Evolutionary conservation across 2,329 filamentous ascomycete species (phyloP).

Genomic region (Colletotrichum tropicale): DNA sequence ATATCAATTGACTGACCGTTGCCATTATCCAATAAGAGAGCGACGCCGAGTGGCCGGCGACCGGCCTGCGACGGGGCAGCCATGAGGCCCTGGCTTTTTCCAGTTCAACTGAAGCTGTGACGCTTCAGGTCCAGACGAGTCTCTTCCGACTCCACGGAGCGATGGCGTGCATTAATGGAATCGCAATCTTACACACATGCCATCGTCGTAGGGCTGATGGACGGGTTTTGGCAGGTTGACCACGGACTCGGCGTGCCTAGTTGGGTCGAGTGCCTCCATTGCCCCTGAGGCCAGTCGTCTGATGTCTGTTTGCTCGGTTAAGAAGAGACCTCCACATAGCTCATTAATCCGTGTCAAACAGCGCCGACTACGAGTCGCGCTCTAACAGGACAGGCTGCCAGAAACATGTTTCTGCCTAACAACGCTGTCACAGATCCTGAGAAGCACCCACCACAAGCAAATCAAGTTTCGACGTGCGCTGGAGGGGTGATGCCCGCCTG

Average conservation of each 20-base stretch:
- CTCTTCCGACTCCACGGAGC: background rate
- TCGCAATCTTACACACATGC: background rate
- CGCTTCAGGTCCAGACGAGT: background rate
- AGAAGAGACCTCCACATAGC: background rate
- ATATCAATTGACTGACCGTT: background rate
- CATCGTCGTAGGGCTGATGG: conserved; percentile 12
- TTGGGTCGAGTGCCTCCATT: background rate
- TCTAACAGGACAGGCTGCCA: background rate
- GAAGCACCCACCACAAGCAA: conserved; percentile 9
- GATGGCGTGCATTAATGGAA: conserved; percentile 14
- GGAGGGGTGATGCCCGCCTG: conserved; percentile 11
- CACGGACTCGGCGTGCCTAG: background rate
- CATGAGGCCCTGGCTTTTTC: background rate
- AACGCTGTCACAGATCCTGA: background rate
- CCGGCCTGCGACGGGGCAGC: conserved; percentile 15
- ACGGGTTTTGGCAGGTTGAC: background rate
- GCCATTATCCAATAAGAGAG: conserved; percentile 19
- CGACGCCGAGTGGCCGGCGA: background rate
- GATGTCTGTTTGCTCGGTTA: background rate
- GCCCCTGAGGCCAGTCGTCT: background rate
- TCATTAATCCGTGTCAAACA: background rate
- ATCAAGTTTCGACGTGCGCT: background rate
- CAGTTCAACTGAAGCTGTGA: conserved; percentile 17
- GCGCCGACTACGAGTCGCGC: background rate
- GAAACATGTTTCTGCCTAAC: conserved; percentile 16